Conservation (phyloP, 2,329 filamentous ascomycete species). For the Stachybotrys chlorohalonatus region DNA sequence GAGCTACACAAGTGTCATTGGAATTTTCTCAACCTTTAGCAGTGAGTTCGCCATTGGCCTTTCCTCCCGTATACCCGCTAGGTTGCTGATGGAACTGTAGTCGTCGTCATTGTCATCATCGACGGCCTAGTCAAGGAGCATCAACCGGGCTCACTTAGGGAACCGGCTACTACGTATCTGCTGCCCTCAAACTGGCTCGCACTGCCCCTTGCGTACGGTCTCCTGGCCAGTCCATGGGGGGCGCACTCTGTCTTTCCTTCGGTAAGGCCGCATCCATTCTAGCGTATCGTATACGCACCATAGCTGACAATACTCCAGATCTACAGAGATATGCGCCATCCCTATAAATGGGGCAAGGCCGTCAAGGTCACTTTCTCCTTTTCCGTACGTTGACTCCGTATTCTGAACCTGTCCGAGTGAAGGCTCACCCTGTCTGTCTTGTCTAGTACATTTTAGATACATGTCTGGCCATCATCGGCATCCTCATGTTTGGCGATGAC, state of each 20-base stretch:
- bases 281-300: too few relatives aligned
- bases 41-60: conserved; percentile 48
- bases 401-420: not conserved
- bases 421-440: not conserved
- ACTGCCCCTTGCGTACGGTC: conserved; percentile 77
- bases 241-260: conserved; percentile 73
- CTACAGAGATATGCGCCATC: conserved; percentile 59
- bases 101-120: conserved; percentile 73
- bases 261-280: conserved; percentile 21
- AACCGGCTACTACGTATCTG: conserved; percentile 71
- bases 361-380: conserved; percentile 78
- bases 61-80: not conserved
- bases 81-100: conserved; percentile 28
- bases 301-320: conserved; percentile 27
- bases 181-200: conserved; percentile 83
- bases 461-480: conserved; percentile 71
- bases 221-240: conserved; percentile 71
- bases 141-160: conserved; percentile 69
- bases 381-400: conserved; percentile 46
- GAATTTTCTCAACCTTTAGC: conserved; percentile 81
- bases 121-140: conserved; percentile 81
- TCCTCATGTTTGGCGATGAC: conserved; percentile 91
- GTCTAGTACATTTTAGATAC: conserved; percentile 67
- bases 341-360: conserved; percentile 68
- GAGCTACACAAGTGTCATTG: conserved; percentile 84